Percentiles rank a stretch among this genome's conserved stretches.
These are phyloP conservation scores for Raffaelea ambrosiae DNA, from an alignment of 2,329 filamentous ascomycete genomes.

Conservation along the genomic window DNA sequence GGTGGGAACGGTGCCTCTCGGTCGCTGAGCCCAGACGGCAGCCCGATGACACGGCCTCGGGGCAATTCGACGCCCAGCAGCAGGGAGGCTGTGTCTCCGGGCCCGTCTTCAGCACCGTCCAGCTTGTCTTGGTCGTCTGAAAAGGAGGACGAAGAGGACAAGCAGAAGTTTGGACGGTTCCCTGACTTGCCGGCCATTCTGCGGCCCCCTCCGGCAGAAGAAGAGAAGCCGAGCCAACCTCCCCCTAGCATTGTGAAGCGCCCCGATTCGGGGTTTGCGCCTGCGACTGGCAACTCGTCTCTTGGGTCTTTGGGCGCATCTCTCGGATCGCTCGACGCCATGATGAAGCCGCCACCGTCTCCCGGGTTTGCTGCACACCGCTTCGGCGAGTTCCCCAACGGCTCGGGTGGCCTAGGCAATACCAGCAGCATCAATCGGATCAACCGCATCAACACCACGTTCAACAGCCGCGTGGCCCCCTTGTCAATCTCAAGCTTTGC, in stretches of 20 bases:
- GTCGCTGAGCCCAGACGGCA: constrained; percentile 29
- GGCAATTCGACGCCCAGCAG: constrained; percentile 44
- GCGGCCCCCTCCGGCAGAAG: neutral
- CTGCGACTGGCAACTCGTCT: constrained; percentile 12
- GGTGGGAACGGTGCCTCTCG: constrained; percentile 16
- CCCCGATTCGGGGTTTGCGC: constrained; percentile 19
- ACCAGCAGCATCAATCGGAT: neutral
- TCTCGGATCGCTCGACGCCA: no score
- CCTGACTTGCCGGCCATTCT: constrained; percentile 18
- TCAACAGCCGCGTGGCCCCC: neutral
- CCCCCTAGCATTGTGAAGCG: constrained; percentile 6
- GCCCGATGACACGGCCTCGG: constrained; percentile 33
- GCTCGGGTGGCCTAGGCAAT: neutral
- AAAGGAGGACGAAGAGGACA: constrained; percentile 34
- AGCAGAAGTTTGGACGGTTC: constrained; percentile 30
- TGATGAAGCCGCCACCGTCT: constrained; percentile 30
- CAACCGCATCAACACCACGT: neutral
- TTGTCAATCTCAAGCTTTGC: constrained; percentile 10
- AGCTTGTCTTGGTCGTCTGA: constrained; percentile 53
- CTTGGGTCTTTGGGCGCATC: neutral
- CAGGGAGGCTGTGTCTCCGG: constrained; percentile 44
- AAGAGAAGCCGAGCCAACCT: constrained; percentile 1
- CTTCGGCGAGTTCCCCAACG: constrained; percentile 29
- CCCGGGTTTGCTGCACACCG: constrained; percentile 34
- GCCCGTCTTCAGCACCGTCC: constrained; percentile 59